Evolutionary conservation across 129 eudicot species (phyloP), one percentile per base, ranked within the genome.

Genomic region (Rutidosis leptorrhynchoides): DNA sequence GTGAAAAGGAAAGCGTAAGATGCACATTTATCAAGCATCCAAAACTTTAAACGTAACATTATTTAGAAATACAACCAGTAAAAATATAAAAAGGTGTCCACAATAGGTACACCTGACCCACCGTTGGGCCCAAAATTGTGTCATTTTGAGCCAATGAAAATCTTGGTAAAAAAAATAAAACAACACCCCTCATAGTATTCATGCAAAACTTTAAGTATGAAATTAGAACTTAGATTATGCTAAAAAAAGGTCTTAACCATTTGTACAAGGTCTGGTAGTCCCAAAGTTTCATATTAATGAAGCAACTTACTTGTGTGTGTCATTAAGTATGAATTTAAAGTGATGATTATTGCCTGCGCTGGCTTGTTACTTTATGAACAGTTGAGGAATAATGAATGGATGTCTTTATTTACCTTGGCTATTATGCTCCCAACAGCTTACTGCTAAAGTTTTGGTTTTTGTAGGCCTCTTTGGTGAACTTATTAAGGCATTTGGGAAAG

Each of bases 351-450:
- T 67, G 73, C 64, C 56, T 59, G 58, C 69, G 80, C 63, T 75
- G 69, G 63, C 69, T 75, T 67, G 33, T 68, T 58, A 68, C 80
- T 75, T 75, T 75, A 60, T 48, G 64, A 49, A 75, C 74, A 75
- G 80, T 68, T 59, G 74, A 75, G 58, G 74, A 60, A 75, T 75
- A 60, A 75, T 75, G 70, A 75, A 60, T 74, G 35, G 74, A 22
- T 68, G 80, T 67, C 80, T 75, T 75, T 75, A 17, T 75, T 75
- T 59, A 75, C 69, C 68, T 59, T 68, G 70, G 80, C 64, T 68
- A 60, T 75, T 49, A 75, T 75, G 80, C 61, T 51, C 69, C 70
- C 80, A 75, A 75, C 74, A 68, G 68, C 80, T 75, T 75, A 27
- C 19, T 33, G 46, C 64, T 60, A 74, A 75, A 52, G 24, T 68